Evolutionary conservation across 2,329 filamentous ascomycete genomes (phyloP), one percentile per base, ranked within the genome.

Genomic region (Penicillium sp.): DNA sequence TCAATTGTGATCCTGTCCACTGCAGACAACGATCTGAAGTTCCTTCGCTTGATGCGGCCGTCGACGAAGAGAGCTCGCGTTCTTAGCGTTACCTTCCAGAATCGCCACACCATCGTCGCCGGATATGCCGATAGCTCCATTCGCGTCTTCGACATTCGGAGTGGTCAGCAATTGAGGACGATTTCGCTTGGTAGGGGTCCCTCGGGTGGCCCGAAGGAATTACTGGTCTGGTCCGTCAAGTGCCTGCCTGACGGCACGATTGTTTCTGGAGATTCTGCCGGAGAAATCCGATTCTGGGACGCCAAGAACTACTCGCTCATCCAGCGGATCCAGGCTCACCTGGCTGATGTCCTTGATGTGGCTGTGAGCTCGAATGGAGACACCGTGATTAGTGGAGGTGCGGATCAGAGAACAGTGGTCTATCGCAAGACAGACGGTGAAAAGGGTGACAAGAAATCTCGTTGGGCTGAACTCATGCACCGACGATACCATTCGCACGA

Each of bases 101-200:
- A 86, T 51, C 81, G 85, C 41, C 80, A 91, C 58, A 81, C 83
- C 21, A 82, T 91, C 43, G 80, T 96, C 28, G 89, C 91, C 23
- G 93, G 93, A 15, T 97, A 93, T 64, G 91, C 89, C n/a, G 91
- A 98, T 69, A 90, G 89, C 66, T 87, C 82, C n/a, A 93, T 98
- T 51, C 84, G 91, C 47, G 79, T 93, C 37, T 94, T 90, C 67
- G 89, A 97, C 62, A 84, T 88, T 52, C 77, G 86, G 35, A 91
- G 80, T 59, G 87, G 87, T 10, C 77, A 81, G 36, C 75, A 87
- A 45, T 62, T 95, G 43, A 79, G 88, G 31, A 87, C 81, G 50
- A 93, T 98, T 76, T 90, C 88, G 0, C 71, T 97, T 21, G 93
- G 91, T 3, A 82, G 83, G 39, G 87, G 91, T 23, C 75, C 87